Percentiles rank a stretch among this genome's conserved stretches.
Conservation (phyloP, 2,329 filamentous ascomycete genomes). For the Aureobasidium sp. region DNA sequence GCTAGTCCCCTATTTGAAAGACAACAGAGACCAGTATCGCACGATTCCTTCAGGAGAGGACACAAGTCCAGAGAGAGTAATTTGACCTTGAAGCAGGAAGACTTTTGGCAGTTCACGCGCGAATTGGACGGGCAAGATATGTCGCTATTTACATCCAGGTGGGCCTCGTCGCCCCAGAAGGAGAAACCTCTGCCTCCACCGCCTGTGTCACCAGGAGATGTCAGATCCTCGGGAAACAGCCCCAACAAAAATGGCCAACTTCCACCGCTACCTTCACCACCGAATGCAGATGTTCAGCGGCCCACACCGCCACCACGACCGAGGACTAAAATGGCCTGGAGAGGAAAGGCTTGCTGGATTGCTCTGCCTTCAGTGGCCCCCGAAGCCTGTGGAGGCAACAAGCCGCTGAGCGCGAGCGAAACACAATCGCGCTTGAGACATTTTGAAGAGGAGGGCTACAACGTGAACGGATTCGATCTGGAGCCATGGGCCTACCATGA, state of each 20-base stretch:
- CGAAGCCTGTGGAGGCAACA: conserved; percentile 33
- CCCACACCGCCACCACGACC: conserved; percentile 26
- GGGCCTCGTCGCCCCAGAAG: not conserved
- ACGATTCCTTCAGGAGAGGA: conserved; percentile 15
- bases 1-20: conserved; percentile 2
- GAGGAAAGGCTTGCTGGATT: conserved; percentile 37
- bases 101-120: conserved; percentile 35
- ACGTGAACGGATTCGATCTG: conserved; percentile 59
- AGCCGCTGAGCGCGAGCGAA: conserved; percentile 41
- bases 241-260: not conserved
- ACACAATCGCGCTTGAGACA: conserved; percentile 53
- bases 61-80: conserved; percentile 37
- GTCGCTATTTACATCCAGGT: conserved; percentile 6
- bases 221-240: not conserved
- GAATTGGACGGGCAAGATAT: conserved; percentile 1
- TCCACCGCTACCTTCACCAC: not conserved
- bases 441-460: conserved; percentile 63
- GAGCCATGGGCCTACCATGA: conserved; percentile 27
- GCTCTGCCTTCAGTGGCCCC: conserved; percentile 36
- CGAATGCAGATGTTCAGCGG: not conserved
- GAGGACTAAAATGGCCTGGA: conserved; percentile 38
- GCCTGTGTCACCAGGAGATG: not conserved
- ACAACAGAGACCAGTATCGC: conserved; percentile 1
- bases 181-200: conserved; percentile 9
- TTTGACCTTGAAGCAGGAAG: conserved; percentile 41